phyloP scores from a whole-genome alignment of 345 rosid genomes.

The Dimocarpus longan region DNA sequence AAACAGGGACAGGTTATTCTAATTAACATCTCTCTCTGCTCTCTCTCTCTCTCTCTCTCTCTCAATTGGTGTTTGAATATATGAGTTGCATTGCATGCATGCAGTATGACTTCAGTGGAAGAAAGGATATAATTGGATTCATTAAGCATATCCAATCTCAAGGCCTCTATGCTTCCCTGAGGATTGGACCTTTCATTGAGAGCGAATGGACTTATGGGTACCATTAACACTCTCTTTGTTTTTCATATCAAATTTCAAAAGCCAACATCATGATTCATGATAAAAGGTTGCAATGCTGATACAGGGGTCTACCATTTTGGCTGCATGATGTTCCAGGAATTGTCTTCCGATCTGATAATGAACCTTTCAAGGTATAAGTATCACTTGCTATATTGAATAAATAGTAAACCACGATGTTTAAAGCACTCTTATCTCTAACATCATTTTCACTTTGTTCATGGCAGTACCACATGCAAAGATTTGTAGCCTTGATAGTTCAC shows the following conservation, averaged over 20 bases:
- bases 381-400: background rate
- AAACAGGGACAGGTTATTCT: slow-evolving; percentile 45
- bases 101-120: slow-evolving; percentile 60
- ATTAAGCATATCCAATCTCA: slow-evolving; percentile 41
- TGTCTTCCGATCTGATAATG: slow-evolving; percentile 56
- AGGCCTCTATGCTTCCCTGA: slow-evolving; percentile 53
- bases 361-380: slow-evolving; percentile 53
- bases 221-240: background rate
- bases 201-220: slow-evolving; percentile 78
- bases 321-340: slow-evolving; percentile 53
- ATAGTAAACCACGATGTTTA: background rate
- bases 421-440: background rate
- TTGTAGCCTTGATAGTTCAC: slow-evolving; percentile 41
- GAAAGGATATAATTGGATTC: slow-evolving; percentile 49
- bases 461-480: slow-evolving; percentile 57
- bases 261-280: background rate
- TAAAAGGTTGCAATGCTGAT: background rate
- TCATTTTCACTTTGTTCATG: background rate
- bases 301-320: slow-evolving; percentile 69
- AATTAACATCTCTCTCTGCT: background rate
- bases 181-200: slow-evolving; percentile 66
- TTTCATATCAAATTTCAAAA: background rate
- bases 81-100: background rate
- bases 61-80: too few relatives aligned
- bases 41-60: too few relatives aligned